Conservation (phyloP, 805 yeast species). For the Lipomyces mesembrius region DNA sequence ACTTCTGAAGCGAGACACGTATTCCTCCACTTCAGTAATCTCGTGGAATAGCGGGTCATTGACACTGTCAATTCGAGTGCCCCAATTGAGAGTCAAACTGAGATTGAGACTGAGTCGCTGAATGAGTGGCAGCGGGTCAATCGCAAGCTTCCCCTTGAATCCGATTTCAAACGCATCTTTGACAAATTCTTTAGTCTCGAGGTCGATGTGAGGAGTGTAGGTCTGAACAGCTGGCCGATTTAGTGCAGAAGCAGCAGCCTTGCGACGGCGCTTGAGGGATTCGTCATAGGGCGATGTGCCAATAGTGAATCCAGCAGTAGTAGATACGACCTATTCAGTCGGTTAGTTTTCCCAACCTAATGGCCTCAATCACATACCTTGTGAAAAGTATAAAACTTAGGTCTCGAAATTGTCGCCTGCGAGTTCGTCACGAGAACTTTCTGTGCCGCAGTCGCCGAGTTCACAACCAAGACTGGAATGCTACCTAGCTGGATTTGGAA, state of each 20-base stretch:
- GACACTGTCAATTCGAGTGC: constrained; percentile 47
- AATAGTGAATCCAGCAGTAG: constrained; percentile 49
- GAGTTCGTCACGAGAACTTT: constrained; percentile 59
- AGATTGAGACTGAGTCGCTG: constrained; percentile 49
- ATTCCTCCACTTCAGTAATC: constrained; percentile 39
- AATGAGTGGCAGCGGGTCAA: constrained; percentile 44
- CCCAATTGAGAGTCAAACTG: constrained; percentile 50
- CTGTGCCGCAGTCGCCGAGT: constrained; percentile 60
- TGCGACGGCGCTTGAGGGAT: constrained; percentile 47
- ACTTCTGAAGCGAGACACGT: constrained; percentile 41
- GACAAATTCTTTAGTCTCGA: constrained; percentile 47
- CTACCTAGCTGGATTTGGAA: constrained; percentile 69
- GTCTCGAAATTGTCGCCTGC: constrained; percentile 66
- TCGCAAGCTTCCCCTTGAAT: constrained; percentile 36
- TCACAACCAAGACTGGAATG: constrained; percentile 64
- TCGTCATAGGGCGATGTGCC: constrained; percentile 54
- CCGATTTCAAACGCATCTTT: constrained; percentile 40
- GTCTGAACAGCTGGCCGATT: constrained; percentile 49
- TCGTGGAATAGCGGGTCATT: constrained; percentile 39
- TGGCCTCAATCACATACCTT: constrained; percentile 38
- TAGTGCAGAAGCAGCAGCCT: constrained; percentile 49
- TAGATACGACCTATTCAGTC: constrained; percentile 48
- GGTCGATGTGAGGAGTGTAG: constrained; percentile 46
- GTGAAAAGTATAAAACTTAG: constrained; percentile 70
- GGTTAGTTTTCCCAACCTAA: not conserved